phyloP scores from a whole-genome alignment of 345 rosid genomes.

The Streptanthus diversifolius region DNA sequence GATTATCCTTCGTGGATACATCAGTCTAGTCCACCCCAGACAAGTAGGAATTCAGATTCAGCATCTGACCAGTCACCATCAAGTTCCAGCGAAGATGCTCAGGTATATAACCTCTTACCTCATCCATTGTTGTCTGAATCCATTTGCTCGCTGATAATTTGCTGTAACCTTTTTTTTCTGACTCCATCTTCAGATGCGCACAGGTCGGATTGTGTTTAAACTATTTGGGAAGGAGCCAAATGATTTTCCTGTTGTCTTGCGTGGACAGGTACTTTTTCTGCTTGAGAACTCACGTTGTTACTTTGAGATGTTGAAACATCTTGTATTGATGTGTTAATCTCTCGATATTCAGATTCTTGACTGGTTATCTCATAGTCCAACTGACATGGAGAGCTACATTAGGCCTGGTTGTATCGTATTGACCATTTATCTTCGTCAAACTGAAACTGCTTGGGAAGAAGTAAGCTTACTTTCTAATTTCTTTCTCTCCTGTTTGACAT shows the following conservation, averaged over 20 bases:
- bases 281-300: constrained; percentile 2
- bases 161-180: background rate
- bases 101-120: constrained; percentile 46
- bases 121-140: background rate
- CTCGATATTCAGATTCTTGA: constrained; percentile 72
- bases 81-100: constrained; percentile 86
- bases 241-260: constrained; percentile 78
- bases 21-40: constrained; percentile 96
- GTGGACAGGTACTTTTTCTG: constrained; percentile 64
- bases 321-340: constrained; percentile 11
- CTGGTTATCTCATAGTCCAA: constrained; percentile 93
- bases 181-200: constrained; percentile 66
- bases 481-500: background rate
- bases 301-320: constrained; percentile 17
- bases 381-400: constrained; percentile 98
- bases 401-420: constrained; percentile 93
- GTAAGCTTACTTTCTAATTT: constrained; percentile 44
- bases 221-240: constrained; percentile 95
- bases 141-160: constrained; percentile 9
- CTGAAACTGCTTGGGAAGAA: constrained; percentile 86
- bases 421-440: constrained; percentile 82
- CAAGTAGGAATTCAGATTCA: constrained; percentile 92
- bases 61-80: constrained; percentile 97
- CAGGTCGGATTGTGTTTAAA: constrained; percentile 87
- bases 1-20: constrained; percentile 87